Percentiles rank a stretch among this genome's conserved stretches.
Evolutionary conservation across 2,329 filamentous ascomycete species (phyloP).

Genomic region (Fusarium keratoplasticum): DNA sequence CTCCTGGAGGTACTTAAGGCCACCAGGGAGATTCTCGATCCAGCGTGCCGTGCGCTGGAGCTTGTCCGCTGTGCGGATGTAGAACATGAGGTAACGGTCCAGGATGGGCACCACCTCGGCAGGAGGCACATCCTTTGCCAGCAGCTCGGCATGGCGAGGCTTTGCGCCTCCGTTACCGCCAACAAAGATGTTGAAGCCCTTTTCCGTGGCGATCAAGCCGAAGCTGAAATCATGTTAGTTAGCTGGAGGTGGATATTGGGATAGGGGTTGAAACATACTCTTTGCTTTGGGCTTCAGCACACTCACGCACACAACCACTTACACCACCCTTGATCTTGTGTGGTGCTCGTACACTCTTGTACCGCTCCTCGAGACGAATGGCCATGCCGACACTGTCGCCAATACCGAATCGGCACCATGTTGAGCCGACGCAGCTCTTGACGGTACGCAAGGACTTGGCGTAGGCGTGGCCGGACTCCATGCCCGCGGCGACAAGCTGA

Average conservation of each 20-base stretch:
- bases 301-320: slow-evolving; percentile 91
- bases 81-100: slow-evolving; percentile 92
- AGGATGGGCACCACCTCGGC: slow-evolving; percentile 85
- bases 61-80: slow-evolving; percentile 92
- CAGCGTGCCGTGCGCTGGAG: slow-evolving; percentile 90
- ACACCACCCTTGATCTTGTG: slow-evolving; percentile 95
- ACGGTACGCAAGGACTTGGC: slow-evolving; percentile 90
- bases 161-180: slow-evolving; percentile 91
- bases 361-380: slow-evolving; percentile 86
- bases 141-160: slow-evolving; percentile 82
- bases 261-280: slow-evolving; percentile 67
- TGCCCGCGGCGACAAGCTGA: slow-evolving; percentile 81
- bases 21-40: slow-evolving; percentile 86
- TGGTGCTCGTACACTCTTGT: slow-evolving; percentile 89
- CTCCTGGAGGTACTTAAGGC: slow-evolving; percentile 83
- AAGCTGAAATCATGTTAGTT: slow-evolving; percentile 65
- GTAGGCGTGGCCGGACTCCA: slow-evolving; percentile 93
- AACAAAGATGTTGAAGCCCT: slow-evolving; percentile 93
- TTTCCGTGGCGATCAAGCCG: slow-evolving; percentile 90
- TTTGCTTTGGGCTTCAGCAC: slow-evolving; percentile 92
- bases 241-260: background rate
- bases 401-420: slow-evolving; percentile 91
- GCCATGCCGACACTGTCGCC: slow-evolving; percentile 94
- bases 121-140: slow-evolving; percentile 87
- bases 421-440: slow-evolving; percentile 91